Conservation (phyloP, 2,329 filamentous ascomycete species). For the Cladophialophora chaetospira region DNA sequence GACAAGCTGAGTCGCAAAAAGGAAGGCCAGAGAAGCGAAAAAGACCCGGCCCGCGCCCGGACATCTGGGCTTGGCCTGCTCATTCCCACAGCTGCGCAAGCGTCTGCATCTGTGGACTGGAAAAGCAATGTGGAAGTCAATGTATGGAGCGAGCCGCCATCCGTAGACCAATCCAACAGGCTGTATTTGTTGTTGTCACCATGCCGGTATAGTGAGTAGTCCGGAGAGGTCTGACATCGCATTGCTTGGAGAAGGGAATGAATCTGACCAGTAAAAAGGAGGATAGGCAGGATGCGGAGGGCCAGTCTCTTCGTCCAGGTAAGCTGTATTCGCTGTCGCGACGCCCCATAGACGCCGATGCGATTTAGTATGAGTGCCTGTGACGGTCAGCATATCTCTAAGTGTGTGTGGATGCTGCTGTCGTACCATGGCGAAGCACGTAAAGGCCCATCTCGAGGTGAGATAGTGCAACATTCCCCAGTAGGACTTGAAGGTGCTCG, state of each 20-base stretch:
- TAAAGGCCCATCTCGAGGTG: slow-evolving; percentile 88
- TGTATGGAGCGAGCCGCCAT: slow-evolving; percentile 70
- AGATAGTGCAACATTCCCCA: slow-evolving; percentile 88
- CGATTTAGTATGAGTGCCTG: slow-evolving; percentile 84
- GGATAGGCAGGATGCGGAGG: slow-evolving; percentile 70
- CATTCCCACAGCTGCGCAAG: slow-evolving; percentile 77
- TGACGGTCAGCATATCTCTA: slow-evolving; percentile 26
- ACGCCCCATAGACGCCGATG: slow-evolving; percentile 90
- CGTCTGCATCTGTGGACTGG: slow-evolving; percentile 71
- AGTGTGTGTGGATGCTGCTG: slow-evolving; percentile 23
- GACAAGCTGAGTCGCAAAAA: slow-evolving; percentile 63
- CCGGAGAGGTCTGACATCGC: slow-evolving; percentile 82
- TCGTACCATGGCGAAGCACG: slow-evolving; percentile 73
- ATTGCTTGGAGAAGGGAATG: slow-evolving; percentile 76
- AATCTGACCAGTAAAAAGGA: slow-evolving; percentile 70
- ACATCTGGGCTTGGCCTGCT: slow-evolving; percentile 54
- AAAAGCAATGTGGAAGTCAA: slow-evolving; percentile 72
- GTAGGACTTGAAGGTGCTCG: slow-evolving; percentile 62
- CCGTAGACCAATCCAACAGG: slow-evolving; percentile 68
- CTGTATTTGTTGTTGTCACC: slow-evolving; percentile 66
- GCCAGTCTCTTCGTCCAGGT: slow-evolving; percentile 71
- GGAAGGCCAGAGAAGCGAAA: slow-evolving; percentile 63
- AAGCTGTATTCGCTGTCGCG: slow-evolving; percentile 75
- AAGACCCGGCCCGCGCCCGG: slow-evolving; percentile 70
- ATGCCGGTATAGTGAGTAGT: slow-evolving; percentile 71